A percentile compares a stretch with the other conserved stretches of the same genome.
phyloP scores from a whole-genome alignment of 805 yeast genomes.

The Candida alai region DNA sequence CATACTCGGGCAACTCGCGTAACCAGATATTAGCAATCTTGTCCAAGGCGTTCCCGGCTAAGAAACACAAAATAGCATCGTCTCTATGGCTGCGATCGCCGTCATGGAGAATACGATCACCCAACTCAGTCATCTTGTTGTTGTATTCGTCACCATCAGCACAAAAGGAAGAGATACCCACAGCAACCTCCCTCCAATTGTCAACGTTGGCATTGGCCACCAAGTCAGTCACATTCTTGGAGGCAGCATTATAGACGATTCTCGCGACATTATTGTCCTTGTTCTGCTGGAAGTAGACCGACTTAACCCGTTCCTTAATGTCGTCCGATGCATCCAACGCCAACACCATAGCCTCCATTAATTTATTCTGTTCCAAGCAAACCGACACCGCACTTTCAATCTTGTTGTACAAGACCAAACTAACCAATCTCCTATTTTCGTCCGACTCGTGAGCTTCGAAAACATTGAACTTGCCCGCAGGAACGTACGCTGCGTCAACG shows the following conservation, averaged over 20 bases:
- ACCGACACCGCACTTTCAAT: slow-evolving; percentile 61
- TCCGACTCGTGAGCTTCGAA: slow-evolving; percentile 32
- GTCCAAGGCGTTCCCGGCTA: slow-evolving; percentile 78
- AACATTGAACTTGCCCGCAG: slow-evolving; percentile 52
- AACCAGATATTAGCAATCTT: slow-evolving; percentile 83
- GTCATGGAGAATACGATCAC: slow-evolving; percentile 61
- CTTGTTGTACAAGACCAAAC: slow-evolving; percentile 56
- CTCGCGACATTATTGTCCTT: slow-evolving; percentile 63
- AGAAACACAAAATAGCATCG: slow-evolving; percentile 71
- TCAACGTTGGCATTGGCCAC: slow-evolving; percentile 72
- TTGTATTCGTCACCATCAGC: slow-evolving; percentile 47
- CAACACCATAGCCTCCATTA: slow-evolving; percentile 78
- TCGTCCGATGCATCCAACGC: slow-evolving; percentile 63
- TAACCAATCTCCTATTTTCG: slow-evolving; percentile 36
- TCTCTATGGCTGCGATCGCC: slow-evolving; percentile 48
- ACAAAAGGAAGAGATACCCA: slow-evolving; percentile 58
- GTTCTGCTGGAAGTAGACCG: slow-evolving; percentile 63
- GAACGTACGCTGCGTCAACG: slow-evolving; percentile 27
- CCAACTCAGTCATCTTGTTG: slow-evolving; percentile 58
- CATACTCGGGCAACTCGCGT: slow-evolving; percentile 52
- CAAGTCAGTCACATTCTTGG: slow-evolving; percentile 57
- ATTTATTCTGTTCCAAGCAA: slow-evolving; percentile 58
- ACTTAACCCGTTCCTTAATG: slow-evolving; percentile 63
- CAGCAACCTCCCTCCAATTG: slow-evolving; percentile 83
- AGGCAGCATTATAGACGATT: slow-evolving; percentile 61